Percentiles rank a stretch among this genome's conserved stretches.
phyloP scores from a whole-genome alignment of 495 filamentous ascomycete genomes.

The Rhypophila decipiens region DNA sequence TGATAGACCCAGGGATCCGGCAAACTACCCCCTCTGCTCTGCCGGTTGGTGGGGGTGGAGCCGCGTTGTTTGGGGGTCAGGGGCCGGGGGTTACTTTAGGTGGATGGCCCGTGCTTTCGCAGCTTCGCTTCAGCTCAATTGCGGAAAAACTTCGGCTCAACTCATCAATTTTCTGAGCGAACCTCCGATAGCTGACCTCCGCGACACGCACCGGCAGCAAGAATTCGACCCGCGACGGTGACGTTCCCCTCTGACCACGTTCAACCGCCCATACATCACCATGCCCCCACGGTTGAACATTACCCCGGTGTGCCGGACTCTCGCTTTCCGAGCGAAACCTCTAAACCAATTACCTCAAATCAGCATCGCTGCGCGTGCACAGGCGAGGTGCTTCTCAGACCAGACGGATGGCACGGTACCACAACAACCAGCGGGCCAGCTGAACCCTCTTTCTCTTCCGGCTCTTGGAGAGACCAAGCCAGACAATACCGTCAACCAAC shows the following conservation, averaged over 20 bases:
- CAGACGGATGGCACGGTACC: slow-evolving; percentile 3
- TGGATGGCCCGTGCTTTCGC: neutral
- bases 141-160: neutral
- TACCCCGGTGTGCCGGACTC: slow-evolving; percentile 35
- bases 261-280: slow-evolving; percentile 8
- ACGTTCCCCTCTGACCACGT: slow-evolving; percentile 1
- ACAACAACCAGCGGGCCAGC: neutral
- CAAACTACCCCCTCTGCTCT: too few species aligned
- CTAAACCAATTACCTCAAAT: slow-evolving; percentile 53
- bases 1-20: too few species aligned
- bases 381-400: slow-evolving; percentile 34
- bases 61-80: too few species aligned
- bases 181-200: neutral
- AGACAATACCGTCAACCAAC: too few species aligned
- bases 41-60: too few species aligned
- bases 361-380: slow-evolving; percentile 55
- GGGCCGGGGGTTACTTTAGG: too few species aligned
- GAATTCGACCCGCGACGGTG: slow-evolving; percentile 3
- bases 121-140: neutral
- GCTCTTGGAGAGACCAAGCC: too few species aligned
- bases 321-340: slow-evolving; percentile 37
- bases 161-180: neutral
- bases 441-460: too few species aligned
- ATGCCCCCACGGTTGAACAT: slow-evolving; percentile 49
- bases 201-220: neutral